Evolutionary conservation across 257 asterid species (phyloP), one percentile per base, ranked within the genome.

Genomic region (Salvia miltiorrhiza): DNA sequence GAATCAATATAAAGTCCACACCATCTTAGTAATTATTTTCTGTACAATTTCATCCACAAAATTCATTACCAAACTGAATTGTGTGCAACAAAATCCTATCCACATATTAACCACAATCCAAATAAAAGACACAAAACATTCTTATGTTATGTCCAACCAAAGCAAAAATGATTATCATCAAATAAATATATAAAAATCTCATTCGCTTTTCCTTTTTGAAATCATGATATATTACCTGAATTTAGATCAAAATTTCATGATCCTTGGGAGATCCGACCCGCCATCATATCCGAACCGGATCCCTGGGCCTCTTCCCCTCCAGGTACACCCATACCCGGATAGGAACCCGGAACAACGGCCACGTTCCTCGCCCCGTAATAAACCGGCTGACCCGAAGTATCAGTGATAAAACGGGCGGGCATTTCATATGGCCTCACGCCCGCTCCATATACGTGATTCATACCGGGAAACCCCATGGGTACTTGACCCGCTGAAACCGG

Each of bases 301-400:
- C 83, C 93, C 55, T 82, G 96, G 50, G 64, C 53, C 41, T 86
- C 97, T 69, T 86, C 97, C 49, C 80, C 82, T 64, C 90, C 89
- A 9, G 88, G 16, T 49, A 76, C 81, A 65, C 78, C 76, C 89
- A 81, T 62, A 17, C 90, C 90, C 41, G 86, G 87, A 77, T 84
- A 86, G 60, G 81, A 35, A 73, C 82, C 88, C 32, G 87, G 85
- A 64, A 78, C 79, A 61, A 77, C 67, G 2, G 86, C 92, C 32
- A 81, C 41, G 73, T 75, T 89, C 69, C 94, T 79, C 19, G 74
- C 82, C 49, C 88, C 95, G 49, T 84, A 87, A 64, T 76, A 86
- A 62, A 89, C 30, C 0, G 82, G 61, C 56, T 84, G 92, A 65
- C 78, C 77, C 35, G 53, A 56, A 52, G 79, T 82, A 35, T 90